Conservation (phyloP, 305 asterid species). For the Nicotiana rustica region DNA sequence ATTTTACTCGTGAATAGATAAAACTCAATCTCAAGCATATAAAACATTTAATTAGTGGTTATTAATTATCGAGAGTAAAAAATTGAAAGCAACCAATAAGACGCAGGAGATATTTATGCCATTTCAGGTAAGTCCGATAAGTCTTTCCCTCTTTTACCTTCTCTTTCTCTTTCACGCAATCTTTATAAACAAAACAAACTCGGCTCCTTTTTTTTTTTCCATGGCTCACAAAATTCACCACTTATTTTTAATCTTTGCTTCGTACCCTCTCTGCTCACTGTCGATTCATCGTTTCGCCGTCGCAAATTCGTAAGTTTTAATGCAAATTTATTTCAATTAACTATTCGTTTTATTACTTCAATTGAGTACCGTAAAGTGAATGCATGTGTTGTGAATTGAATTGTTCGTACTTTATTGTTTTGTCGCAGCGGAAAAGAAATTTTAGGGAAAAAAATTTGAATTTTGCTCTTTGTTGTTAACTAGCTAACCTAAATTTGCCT, state of each 20-base stretch:
- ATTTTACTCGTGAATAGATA: too few species aligned
- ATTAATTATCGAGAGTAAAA: slow-evolving; percentile 32
- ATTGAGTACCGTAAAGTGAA: background rate
- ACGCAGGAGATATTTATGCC: slow-evolving; percentile 42
- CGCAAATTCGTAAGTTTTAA: background rate
- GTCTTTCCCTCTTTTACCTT: slow-evolving; percentile 2
- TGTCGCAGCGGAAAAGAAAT: background rate
- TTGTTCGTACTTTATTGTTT: background rate
- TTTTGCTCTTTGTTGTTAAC: background rate
- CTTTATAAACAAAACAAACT: background rate
- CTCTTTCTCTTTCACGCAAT: background rate
- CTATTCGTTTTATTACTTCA: background rate
- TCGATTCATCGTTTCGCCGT: background rate
- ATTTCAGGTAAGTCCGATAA: slow-evolving; percentile 60
- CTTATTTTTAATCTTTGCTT: background rate
- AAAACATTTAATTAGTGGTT: slow-evolving; percentile 33
- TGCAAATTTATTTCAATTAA: too few species aligned
- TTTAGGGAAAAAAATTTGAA: background rate
- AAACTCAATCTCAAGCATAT: background rate
- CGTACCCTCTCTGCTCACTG: slow-evolving; percentile 6
- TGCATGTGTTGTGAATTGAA: background rate
- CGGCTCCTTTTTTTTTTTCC: slow-evolving; percentile 15
- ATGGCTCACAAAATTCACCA: slow-evolving; percentile 40
- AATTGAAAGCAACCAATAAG: slow-evolving; percentile 34
- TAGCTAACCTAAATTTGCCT: background rate